Evolutionary conservation across 495 filamentous ascomycete genomes (phyloP).

Genomic region (Neurospora sp.): DNA sequence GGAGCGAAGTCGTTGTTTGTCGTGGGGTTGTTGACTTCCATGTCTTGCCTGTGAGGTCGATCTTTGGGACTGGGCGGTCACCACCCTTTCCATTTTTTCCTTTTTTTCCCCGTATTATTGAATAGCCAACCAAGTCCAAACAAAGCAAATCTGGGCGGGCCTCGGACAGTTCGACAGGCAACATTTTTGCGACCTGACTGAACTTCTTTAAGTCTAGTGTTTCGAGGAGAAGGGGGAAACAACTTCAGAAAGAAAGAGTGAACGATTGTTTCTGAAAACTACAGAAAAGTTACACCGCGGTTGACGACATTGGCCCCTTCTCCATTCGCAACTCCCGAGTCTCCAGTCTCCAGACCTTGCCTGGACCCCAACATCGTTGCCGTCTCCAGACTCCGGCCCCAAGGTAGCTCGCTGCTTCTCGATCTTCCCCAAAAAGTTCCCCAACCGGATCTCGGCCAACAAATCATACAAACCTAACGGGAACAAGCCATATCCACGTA

Average conservation of each 20-base stretch:
- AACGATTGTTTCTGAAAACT: neutral
- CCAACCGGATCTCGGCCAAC: neutral
- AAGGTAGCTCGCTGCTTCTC: neutral
- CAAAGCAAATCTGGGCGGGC: neutral
- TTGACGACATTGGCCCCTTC: neutral
- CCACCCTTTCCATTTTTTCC: neutral
- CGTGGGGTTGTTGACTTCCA: neutral
- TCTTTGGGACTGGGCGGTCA: neutral
- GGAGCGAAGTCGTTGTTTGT: neutral
- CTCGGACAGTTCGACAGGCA: neutral
- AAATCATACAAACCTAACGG: neutral
- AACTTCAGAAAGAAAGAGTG: neutral
- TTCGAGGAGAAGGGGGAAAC: neutral
- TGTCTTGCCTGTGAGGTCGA: neutral
- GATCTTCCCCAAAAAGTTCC: conserved; percentile 1
- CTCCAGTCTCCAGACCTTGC: neutral
- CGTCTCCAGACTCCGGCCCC: neutral
- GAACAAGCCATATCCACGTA: neutral
- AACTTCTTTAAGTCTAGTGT: neutral
- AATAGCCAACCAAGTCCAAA: neutral
- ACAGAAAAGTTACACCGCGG: neutral
- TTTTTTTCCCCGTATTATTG: neutral
- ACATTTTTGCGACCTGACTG: neutral
- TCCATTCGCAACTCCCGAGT: neutral
- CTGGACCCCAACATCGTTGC: neutral